Base-by-base conservation (phyloP, 345 rosid genomes). In the Aethionema arabicum region DNA sequence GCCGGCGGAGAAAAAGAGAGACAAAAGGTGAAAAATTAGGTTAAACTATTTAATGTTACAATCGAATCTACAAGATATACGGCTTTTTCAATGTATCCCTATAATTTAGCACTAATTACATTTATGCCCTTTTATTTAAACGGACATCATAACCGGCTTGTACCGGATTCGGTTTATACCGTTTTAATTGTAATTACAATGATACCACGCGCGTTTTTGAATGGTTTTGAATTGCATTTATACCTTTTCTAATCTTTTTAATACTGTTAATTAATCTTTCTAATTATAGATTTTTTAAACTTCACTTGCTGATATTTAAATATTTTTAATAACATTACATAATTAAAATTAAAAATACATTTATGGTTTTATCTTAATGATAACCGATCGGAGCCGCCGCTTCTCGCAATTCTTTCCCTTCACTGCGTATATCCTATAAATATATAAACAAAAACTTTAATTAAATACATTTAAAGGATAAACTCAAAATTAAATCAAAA, bases 371-470 rank as follows among this genome's bases (percentile, higher is more conserved):
- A n/a, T n/a, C n/a, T n/a, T 67, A 88, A 65, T 76, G 96, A 68
- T 83, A 85, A 43, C 90, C 85, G 56, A 82, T 41, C 9, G 90
- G 96, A 37, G 92, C 92, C 11, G 96, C 81, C 11, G 86, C 84
- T 45, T 82, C 92, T 48, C 74, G 82, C 74, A 88, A 61, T 63
- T 85, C 82, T 74, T 79, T 85, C 6, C 92, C 88, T 65, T 83
- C 78, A 40, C 72, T 79, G 38, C 83, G 90, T 65, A 88, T 67
- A 65, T 88, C 96, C 92, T 85, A 88, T 74, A 69, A 44, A 67
- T 10, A 41, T 41, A 32, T 32, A 6, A 37, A 37, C 40, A 37
- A 10, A 37, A 37, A 6, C 1, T 37, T 37, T 37, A 37, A 37
- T 37, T 37, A 1, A 37, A 6, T 6, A 6, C 40, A 37, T 37